Percentiles rank a stretch among this genome's conserved stretches.
Conservation (phyloP, 1,284 basidiomycete species). For the Ustilago xerochloae region DNA sequence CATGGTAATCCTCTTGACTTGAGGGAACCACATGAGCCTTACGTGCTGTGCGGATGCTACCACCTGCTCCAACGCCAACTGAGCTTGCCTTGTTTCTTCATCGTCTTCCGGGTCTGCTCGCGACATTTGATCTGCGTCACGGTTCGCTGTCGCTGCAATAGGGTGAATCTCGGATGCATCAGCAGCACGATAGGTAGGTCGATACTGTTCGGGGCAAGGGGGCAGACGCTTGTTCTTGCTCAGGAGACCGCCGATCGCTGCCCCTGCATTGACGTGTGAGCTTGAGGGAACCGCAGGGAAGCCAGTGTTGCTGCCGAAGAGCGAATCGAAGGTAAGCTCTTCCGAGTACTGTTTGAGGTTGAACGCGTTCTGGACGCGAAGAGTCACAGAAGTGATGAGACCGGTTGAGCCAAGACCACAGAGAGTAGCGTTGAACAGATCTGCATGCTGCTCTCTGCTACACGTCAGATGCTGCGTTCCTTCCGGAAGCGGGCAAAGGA, state of each 20-base stretch:
- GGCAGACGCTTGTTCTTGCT: constrained; percentile 55
- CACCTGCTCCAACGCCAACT: constrained; percentile 70
- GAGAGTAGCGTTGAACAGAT: constrained; percentile 89
- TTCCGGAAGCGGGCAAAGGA: constrained; percentile 71
- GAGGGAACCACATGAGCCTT: constrained; percentile 95
- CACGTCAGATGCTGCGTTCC: constrained; percentile 78
- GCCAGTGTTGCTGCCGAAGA: constrained; percentile 70
- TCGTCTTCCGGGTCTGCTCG: constrained; percentile 46
- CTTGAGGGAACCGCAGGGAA: constrained; percentile 22
- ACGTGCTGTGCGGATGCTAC: constrained; percentile 79
- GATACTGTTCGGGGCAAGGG: constrained; percentile 25
- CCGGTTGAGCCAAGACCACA: constrained; percentile 95
- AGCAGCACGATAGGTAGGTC: constrained; percentile 24
- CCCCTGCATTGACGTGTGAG: constrained; percentile 22
- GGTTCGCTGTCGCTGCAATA: constrained; percentile 17
- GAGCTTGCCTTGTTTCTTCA: constrained; percentile 70
- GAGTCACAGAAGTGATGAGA: constrained; percentile 81
- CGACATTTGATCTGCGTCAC: constrained; percentile 26
- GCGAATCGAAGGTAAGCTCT: constrained; percentile 75
- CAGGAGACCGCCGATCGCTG: constrained; percentile 49
- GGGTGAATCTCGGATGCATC: constrained; percentile 44
- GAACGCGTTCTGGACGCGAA: constrained; percentile 85
- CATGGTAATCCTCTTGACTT: constrained; percentile 79
- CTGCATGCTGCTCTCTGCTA: constrained; percentile 75
- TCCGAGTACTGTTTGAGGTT: constrained; percentile 82